Conservation (phyloP, 2,329 filamentous ascomycete species). For the Colletotrichum destructivum region DNA sequence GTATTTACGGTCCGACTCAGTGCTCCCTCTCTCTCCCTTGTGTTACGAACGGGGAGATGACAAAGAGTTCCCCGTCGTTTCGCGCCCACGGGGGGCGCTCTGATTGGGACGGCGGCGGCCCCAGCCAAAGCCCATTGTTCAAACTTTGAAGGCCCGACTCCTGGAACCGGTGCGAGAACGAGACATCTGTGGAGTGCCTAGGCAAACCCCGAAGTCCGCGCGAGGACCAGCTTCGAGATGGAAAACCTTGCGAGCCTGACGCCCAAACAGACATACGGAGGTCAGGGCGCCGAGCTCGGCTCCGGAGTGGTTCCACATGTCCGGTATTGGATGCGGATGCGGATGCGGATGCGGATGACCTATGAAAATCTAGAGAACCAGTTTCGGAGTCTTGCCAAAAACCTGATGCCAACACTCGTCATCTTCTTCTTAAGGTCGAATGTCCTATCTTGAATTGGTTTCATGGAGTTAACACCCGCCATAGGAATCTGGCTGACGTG, state of each 20-base stretch:
- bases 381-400: no score
- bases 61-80: constrained; percentile 4
- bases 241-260: no score
- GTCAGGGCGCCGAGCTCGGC: not conserved
- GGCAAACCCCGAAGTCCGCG: no score
- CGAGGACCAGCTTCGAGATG: not conserved
- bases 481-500: not conserved
- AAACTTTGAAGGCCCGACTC: constrained; percentile 1
- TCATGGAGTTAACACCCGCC: not conserved
- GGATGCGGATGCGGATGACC: no score
- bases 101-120: constrained; percentile 18
- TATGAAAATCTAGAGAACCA: no score
- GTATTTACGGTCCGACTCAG: constrained; percentile 1
- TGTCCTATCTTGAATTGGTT: not conserved
- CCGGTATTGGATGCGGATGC: not conserved
- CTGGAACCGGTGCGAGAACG: constrained; percentile 21
- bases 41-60: constrained; percentile 8
- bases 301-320: not conserved
- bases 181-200: not conserved
- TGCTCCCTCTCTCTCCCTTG: constrained; percentile 1
- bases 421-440: no score
- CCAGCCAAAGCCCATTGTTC: not conserved
- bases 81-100: not conserved
- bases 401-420: not conserved
- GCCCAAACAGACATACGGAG: not conserved